Conservation (phyloP, 306 rosid species). For the Cercis canadensis region DNA sequence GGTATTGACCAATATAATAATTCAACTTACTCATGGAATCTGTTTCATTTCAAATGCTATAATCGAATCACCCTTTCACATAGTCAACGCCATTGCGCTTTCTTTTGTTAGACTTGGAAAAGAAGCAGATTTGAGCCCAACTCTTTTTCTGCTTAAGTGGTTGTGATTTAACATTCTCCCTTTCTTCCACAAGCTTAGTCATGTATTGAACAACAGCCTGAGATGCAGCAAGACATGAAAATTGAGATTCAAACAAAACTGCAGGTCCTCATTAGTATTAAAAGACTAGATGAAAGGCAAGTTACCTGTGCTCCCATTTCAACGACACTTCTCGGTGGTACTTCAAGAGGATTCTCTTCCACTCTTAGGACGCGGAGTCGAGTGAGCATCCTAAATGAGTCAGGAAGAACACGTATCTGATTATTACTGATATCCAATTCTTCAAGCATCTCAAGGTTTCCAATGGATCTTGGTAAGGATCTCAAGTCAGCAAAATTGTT, state of each 20-base stretch:
- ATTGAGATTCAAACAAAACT: constrained; percentile 11
- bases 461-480: constrained; percentile 78
- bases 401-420: constrained; percentile 82
- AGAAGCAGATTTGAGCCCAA: constrained; percentile 80
- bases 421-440: constrained; percentile 91
- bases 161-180: constrained; percentile 58
- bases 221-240: constrained; percentile 40
- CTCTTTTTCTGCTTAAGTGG: constrained; percentile 70
- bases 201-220: constrained; percentile 94
- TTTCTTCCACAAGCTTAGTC: constrained; percentile 66
- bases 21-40: constrained; percentile 52
- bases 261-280: constrained; percentile 17
- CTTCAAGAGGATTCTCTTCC: constrained; percentile 89
- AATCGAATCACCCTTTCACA: constrained; percentile 56
- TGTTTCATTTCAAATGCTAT: constrained; percentile 30
- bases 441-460: constrained; percentile 90
- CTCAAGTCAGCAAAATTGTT: constrained; percentile 87
- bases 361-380: constrained; percentile 66
- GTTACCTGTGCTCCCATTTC: constrained; percentile 87
- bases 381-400: constrained; percentile 74
- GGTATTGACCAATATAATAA: constrained; percentile 31
- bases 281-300: constrained; percentile 12
- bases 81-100: constrained; percentile 62
- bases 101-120: constrained; percentile 76
- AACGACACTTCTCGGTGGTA: constrained; percentile 80